These are phyloP conservation scores for Cicer chorassanicum DNA, from an alignment of 306 rosid genomes.

Conservation along the genomic window DNA sequence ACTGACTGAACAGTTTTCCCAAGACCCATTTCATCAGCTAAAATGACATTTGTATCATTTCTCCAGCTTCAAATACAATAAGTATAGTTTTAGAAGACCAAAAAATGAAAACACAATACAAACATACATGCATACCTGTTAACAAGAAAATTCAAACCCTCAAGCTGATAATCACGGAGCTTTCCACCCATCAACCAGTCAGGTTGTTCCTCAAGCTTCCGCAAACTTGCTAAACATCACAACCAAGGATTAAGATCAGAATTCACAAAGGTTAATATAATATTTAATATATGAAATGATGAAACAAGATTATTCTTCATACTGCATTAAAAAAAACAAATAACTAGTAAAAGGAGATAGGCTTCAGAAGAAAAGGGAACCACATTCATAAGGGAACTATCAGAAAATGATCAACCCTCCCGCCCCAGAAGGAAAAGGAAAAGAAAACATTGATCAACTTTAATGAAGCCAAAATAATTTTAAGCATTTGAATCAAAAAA, in stretches of 20 bases:
- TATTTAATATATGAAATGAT: background rate
- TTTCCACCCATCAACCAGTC: conserved; percentile 98
- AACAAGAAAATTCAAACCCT: conserved; percentile 99
- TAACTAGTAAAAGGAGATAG: conserved; percentile 6
- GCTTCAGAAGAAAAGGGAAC: conserved; percentile 5
- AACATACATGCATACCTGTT: conserved; percentile 66
- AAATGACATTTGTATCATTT: conserved; percentile 97
- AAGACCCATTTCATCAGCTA: conserved; percentile 99
- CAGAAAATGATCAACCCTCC: background rate
- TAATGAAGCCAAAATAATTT: background rate
- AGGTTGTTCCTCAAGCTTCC: conserved; percentile 98
- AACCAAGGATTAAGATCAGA: conserved; percentile 44
- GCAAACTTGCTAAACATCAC: conserved; percentile 79
- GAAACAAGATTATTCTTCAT: conserved; percentile 6
- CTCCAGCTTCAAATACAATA: conserved; percentile 82
- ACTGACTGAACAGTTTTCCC: conserved; percentile 99
- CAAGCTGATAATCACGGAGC: conserved; percentile 99
- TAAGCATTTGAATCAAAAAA: background rate
- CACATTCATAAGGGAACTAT: background rate
- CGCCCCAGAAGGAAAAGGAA: background rate
- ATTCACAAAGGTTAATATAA: conserved; percentile 5
- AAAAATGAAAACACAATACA: conserved; percentile 22
- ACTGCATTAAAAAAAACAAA: background rate
- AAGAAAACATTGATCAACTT: background rate
- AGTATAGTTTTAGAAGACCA: conserved; percentile 46